Percentiles rank a stretch among this genome's conserved stretches.
These are phyloP conservation scores for Plasmodium malariae DNA, from an alignment of 169 alveolate genomes.

Conservation along the genomic window DNA sequence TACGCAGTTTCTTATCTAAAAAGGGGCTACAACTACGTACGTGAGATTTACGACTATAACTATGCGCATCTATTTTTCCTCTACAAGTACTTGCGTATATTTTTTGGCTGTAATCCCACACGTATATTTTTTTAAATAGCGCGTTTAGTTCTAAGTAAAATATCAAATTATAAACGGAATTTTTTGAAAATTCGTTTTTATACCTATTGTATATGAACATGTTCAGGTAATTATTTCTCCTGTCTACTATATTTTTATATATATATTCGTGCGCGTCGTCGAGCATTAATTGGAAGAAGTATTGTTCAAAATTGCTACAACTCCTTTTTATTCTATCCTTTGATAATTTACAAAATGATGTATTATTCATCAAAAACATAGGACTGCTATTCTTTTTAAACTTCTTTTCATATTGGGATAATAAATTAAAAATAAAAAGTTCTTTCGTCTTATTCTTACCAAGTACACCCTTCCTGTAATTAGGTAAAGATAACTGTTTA, in stretches of 20 bases:
- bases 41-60: too few relatives aligned
- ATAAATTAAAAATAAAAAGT: not conserved
- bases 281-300: slow-evolving; percentile 33
- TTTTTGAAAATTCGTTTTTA: slow-evolving; percentile 41
- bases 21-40: not conserved
- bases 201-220: slow-evolving; percentile 32
- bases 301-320: slow-evolving; percentile 4
- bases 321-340: not conserved
- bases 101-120: not conserved
- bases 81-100: too few relatives aligned
- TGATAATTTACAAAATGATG: not conserved
- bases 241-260: slow-evolving; percentile 25
- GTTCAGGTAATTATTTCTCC: slow-evolving; percentile 11
- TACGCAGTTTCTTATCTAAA: not conserved
- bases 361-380: not conserved
- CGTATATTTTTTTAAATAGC: slow-evolving; percentile 23
- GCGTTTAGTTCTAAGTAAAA: slow-evolving; percentile 17
- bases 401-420: not conserved
- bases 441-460: not conserved
- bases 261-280: slow-evolving; percentile 53
- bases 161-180: slow-evolving; percentile 6
- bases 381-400: not conserved
- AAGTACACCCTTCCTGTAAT: not conserved
- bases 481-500: not conserved
- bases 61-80: too few relatives aligned